Conservation (phyloP, 129 eudicot species). For the Apium graveolens region DNA sequence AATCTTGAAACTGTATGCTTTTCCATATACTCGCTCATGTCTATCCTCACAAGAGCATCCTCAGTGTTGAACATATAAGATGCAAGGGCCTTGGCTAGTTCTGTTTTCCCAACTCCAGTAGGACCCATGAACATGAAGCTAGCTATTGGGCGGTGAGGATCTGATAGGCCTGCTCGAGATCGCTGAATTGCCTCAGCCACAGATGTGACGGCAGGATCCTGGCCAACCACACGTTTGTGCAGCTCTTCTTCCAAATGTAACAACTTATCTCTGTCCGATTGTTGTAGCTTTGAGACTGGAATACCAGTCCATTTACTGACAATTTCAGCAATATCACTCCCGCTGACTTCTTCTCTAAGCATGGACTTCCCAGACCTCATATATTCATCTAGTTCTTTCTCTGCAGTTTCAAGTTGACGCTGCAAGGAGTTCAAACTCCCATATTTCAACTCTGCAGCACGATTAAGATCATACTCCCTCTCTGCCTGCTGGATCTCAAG, state of each 20-base stretch:
- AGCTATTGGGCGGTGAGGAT: conserved; percentile 97
- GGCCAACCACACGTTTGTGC: conserved; percentile 94
- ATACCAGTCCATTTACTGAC: conserved; percentile 99
- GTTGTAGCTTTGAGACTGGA: conserved; percentile 90
- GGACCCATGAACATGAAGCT: conserved; percentile 99
- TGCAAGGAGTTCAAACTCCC: conserved; percentile 82
- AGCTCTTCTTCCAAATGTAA: conserved; percentile 72
- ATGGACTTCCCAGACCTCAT: conserved; percentile 92
- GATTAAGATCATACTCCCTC: conserved; percentile 93
- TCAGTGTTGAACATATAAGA: conserved; percentile 91
- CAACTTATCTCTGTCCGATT: conserved; percentile 78
- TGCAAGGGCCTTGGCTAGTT: conserved; percentile 96
- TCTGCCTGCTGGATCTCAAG: conserved; percentile 98
- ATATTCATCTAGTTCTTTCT: conserved; percentile 71
- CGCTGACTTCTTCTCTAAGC: conserved; percentile 98
- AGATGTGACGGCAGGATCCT: conserved; percentile 82
- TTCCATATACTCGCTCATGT: conserved; percentile 99
- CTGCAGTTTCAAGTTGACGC: conserved; percentile 87
- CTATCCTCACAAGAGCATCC: conserved; percentile 93
- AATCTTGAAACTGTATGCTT: conserved; percentile 87
- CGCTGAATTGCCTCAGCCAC: conserved; percentile 98
- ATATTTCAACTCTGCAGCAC: conserved; percentile 94
- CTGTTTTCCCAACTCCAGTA: conserved; percentile 95
- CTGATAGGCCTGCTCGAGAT: conserved; percentile 94
- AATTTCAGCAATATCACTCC: conserved; percentile 87